These are phyloP conservation scores for Protea cynaroides DNA, from an alignment of 164 flowering plant genomes.

Conservation along the genomic window DNA sequence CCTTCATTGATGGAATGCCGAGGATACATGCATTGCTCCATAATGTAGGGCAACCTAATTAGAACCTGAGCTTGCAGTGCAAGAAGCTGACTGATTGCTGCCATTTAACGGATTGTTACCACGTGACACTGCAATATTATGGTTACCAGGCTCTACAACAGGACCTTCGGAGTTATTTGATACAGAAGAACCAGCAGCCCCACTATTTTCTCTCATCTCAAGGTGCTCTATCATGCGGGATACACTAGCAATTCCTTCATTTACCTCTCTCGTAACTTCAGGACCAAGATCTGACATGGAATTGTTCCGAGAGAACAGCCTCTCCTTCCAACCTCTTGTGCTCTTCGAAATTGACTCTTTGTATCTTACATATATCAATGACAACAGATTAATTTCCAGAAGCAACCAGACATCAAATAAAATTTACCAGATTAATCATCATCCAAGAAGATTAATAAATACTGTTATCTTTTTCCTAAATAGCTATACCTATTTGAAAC, in stretches of 20 bases:
- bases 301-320: slow-evolving; percentile 57
- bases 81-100: slow-evolving; percentile 31
- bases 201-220: slow-evolving; percentile 38
- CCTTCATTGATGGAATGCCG: slow-evolving; percentile 50
- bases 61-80: slow-evolving; percentile 50
- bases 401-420: slow-evolving; percentile 1
- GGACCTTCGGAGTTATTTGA: slow-evolving; percentile 22
- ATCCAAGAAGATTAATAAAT: not conserved
- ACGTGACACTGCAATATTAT: slow-evolving; percentile 21
- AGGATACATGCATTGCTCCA: slow-evolving; percentile 33
- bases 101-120: slow-evolving; percentile 21
- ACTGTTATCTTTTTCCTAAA: not conserved
- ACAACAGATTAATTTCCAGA: not conserved
- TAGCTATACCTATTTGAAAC: slow-evolving; percentile 53
- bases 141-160: slow-evolving; percentile 26
- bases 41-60: slow-evolving; percentile 22
- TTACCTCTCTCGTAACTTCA: slow-evolving; percentile 56
- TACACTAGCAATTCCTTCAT: slow-evolving; percentile 60
- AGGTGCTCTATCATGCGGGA: slow-evolving; percentile 53
- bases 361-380: slow-evolving; percentile 31
- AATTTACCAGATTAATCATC: not conserved
- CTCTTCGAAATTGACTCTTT: slow-evolving; percentile 76
- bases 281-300: slow-evolving; percentile 47
- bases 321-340: slow-evolving; percentile 80
- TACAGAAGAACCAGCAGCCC: slow-evolving; percentile 25